Evolutionary conservation across 495 filamentous ascomycete genomes (phyloP), one percentile per base, ranked within the genome.

Genomic region (Elaphomyces granulatus): DNA sequence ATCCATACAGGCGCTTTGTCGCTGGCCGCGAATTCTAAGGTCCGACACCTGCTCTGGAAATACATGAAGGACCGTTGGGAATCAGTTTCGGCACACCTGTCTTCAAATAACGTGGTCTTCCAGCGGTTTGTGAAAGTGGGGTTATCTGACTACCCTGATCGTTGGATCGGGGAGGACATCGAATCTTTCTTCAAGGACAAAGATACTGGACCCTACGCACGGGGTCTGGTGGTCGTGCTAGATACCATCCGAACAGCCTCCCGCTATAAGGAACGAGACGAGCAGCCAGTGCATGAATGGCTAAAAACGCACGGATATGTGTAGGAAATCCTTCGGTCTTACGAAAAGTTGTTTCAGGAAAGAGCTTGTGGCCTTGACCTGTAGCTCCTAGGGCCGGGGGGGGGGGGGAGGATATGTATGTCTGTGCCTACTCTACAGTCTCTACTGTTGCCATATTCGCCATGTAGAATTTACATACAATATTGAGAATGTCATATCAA

Each of bases 21-120:
- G 7, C 61, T 98, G 35, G 74, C 81, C 2, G 66, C 63, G 26
- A 94, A 95, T 54, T 59, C 75, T 15, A 70, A 71, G 34, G 74
- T 71, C 2, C 77, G 87, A 12, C 61, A 70, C 36, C 62, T 76
- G 3, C 67, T 90, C 30, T 98, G 90, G 90, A 64, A 79, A 32
- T 94, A 81, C 56, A 70, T 93, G 43, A 81, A 82, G 49, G 66
- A 74, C 4, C 74, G 93, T 60, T 98, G 87, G 82, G 61, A 65
- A 8, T 59, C 61, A 31, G 67, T 94, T 14, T 66, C 72, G 26
- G 60, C 67, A 36, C 78, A 76, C 49, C 66, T 95, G 36, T 75
- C 80, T 43, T 66, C 71, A 1, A 94, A 92, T 60, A 78, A 83
- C 43, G 79, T 94, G 20, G 75, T 94, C 17, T 64, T 94, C 37